A percentile compares a stretch with the other conserved stretches of the same genome.
These are phyloP conservation scores for Quercus bicolor DNA, from an alignment of 306 rosid genomes.

Conservation along the genomic window DNA sequence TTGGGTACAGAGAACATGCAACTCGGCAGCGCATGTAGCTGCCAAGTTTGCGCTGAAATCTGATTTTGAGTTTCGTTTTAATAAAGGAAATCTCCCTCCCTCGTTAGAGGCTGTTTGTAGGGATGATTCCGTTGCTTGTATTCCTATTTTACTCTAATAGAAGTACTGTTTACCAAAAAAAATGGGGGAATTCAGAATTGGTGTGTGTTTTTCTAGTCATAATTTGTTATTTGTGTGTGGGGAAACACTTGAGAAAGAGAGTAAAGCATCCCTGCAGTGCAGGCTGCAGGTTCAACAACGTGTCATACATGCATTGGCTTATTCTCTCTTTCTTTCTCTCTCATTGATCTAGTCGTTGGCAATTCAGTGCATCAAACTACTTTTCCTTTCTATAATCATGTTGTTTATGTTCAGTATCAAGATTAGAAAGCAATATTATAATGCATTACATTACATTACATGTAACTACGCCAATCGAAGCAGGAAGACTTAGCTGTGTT, in stretches of 20 bases:
- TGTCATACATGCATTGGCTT: not conserved
- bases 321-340: not conserved
- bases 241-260: not conserved
- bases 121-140: too few relatives aligned
- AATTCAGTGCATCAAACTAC: conserved; percentile 37
- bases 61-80: too few relatives aligned
- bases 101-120: too few relatives aligned
- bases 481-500: conserved; percentile 1
- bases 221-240: too few relatives aligned
- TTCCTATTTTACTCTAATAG: too few relatives aligned
- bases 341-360: conserved; percentile 13
- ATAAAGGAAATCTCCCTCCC: too few relatives aligned
- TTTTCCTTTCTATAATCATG: conserved; percentile 9
- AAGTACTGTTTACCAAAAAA: too few relatives aligned
- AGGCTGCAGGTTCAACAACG: not conserved
- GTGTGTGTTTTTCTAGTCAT: too few relatives aligned
- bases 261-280: not conserved
- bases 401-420: not conserved
- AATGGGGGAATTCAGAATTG: too few relatives aligned
- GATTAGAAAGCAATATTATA: not conserved
- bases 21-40: too few relatives aligned
- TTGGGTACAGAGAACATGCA: too few relatives aligned
- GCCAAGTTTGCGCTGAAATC: too few relatives aligned
- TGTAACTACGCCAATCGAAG: conserved; percentile 16
- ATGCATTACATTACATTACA: not conserved